These are phyloP conservation scores for Brachypodium distachyon DNA, from an alignment of 202 grass and related monocot species.

Conservation along the genomic window DNA sequence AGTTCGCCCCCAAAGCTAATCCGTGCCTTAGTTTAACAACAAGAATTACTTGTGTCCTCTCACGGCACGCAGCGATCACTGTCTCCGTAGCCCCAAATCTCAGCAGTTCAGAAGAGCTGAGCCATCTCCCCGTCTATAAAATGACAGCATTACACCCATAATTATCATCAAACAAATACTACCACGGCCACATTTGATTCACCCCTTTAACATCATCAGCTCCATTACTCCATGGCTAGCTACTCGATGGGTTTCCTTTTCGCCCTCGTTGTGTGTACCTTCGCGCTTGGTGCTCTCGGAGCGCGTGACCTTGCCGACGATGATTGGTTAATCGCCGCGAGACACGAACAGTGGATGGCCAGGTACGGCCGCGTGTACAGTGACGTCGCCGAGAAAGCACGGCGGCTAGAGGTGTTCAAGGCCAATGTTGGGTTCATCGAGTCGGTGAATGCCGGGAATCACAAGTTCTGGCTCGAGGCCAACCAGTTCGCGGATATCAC, in stretches of 20 bases:
- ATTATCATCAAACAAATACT: too few species aligned
- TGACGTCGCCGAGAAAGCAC: conserved; percentile 22
- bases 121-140: not conserved
- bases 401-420: conserved; percentile 29
- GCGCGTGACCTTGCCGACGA: conserved; percentile 5
- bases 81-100: not conserved
- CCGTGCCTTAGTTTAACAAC: not conserved
- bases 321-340: too few species aligned
- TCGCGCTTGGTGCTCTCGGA: not conserved
- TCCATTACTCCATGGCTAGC: not conserved
- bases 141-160: too few species aligned
- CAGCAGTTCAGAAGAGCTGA: not conserved
- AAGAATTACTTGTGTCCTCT: not conserved
- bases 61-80: not conserved
- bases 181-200: too few species aligned
- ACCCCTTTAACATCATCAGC: too few species aligned
- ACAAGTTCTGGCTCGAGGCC: not conserved
- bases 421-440: conserved; percentile 27
- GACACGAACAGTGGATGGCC: conserved; percentile 23
- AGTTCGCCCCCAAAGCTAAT: not conserved
- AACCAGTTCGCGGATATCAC: not conserved
- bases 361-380: conserved; percentile 25
- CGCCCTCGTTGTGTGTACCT: not conserved
- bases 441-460: conserved; percentile 18
- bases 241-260: not conserved